Conservation (phyloP, 2,329 filamentous ascomycete genomes). For the Knoxdaviesia capensis region DNA sequence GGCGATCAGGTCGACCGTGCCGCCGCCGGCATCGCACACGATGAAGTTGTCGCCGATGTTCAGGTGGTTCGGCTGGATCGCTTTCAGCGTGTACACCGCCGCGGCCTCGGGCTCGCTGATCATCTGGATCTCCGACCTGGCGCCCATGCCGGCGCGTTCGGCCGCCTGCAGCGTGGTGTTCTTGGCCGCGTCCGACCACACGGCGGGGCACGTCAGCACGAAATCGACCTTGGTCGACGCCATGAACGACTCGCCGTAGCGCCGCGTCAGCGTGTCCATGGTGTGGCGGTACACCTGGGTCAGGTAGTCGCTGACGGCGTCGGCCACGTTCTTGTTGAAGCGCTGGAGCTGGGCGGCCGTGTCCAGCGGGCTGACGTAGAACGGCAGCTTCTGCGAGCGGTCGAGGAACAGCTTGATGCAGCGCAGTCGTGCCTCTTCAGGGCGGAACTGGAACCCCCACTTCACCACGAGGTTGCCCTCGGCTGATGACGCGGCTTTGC, state of each 20-base stretch:
- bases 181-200: slow-evolving; percentile 75
- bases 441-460: slow-evolving; percentile 73
- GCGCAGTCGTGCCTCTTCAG: slow-evolving; percentile 53
- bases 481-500: slow-evolving; percentile 8
- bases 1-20: slow-evolving; percentile 55
- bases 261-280: slow-evolving; percentile 53
- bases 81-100: slow-evolving; percentile 61
- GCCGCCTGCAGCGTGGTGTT: slow-evolving; percentile 63
- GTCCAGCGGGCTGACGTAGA: slow-evolving; percentile 60
- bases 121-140: slow-evolving; percentile 49
- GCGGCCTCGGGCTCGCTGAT: slow-evolving; percentile 68
- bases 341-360: slow-evolving; percentile 57
- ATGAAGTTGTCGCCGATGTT: slow-evolving; percentile 47
- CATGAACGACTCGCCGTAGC: slow-evolving; percentile 67
- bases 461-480: slow-evolving; percentile 28
- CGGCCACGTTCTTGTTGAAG: slow-evolving; percentile 56
- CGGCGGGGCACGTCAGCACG: slow-evolving; percentile 62
- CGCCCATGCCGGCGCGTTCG: slow-evolving; percentile 60
- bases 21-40: slow-evolving; percentile 42
- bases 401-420: slow-evolving; percentile 78
- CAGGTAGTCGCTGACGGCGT: slow-evolving; percentile 63
- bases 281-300: slow-evolving; percentile 59
- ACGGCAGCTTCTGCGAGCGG: slow-evolving; percentile 58
- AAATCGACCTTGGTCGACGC: slow-evolving; percentile 56
- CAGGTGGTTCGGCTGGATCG: slow-evolving; percentile 56